Evolutionary conservation across 345 rosid species (phyloP).

Genomic region (Ricinus communis): DNA sequence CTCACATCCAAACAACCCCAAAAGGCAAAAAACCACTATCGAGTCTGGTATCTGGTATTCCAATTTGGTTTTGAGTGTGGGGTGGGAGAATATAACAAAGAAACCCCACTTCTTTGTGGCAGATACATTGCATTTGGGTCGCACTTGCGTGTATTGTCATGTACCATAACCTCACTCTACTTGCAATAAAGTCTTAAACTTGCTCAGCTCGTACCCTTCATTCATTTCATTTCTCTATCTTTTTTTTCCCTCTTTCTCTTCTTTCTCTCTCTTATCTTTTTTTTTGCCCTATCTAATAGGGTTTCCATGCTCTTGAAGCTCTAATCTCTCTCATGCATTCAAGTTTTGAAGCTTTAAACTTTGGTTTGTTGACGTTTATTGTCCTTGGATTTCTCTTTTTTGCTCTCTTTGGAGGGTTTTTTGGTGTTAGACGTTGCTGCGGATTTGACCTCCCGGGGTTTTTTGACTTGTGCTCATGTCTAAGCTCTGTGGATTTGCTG

Average conservation of each 20-base stretch:
- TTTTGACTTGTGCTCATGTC: constrained; percentile 69
- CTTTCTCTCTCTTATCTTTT: neutral
- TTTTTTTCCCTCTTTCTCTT: too few species aligned
- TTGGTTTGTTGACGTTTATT: constrained; percentile 19
- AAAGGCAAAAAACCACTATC: neutral
- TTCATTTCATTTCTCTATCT: constrained; percentile 12
- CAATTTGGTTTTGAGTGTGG: constrained; percentile 5
- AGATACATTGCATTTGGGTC: constrained; percentile 66
- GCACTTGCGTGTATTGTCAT: constrained; percentile 31
- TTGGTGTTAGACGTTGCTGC: constrained; percentile 38
- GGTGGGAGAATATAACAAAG: constrained; percentile 42
- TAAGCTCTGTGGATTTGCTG: constrained; percentile 60
- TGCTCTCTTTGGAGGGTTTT: constrained; percentile 80
- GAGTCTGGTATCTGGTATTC: constrained; percentile 26
- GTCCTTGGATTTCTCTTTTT: constrained; percentile 52
- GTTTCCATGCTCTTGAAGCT: constrained; percentile 43
- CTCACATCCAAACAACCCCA: constrained; percentile 7
- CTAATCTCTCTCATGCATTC: constrained; percentile 54
- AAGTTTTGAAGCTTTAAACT: constrained; percentile 17
- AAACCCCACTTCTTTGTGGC: constrained; percentile 36
- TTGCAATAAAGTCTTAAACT: constrained; percentile 10
- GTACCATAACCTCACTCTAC: constrained; percentile 21
- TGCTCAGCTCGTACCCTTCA: neutral
- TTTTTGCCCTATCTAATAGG: constrained; percentile 94
- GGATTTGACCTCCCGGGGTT: constrained; percentile 42